phyloP scores from a whole-genome alignment of 257 asterid species.

The Primulina eburnea region DNA sequence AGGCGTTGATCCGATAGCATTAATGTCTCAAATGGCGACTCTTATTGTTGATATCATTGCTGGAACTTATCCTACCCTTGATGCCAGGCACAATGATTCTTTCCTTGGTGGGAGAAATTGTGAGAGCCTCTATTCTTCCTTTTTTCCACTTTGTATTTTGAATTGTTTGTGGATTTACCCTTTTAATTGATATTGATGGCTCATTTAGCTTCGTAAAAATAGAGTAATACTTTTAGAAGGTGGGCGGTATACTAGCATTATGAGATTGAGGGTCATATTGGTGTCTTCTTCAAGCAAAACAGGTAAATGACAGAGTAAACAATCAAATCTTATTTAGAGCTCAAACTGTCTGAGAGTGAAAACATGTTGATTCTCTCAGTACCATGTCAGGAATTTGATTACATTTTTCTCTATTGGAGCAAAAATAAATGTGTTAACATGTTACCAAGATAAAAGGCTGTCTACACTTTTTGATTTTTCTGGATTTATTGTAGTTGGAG shows the following conservation, averaged over 20 bases:
- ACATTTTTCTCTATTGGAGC: not conserved
- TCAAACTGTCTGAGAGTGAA: not conserved
- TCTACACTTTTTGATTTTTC: too few relatives aligned
- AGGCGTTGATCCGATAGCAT: slow-evolving; percentile 81
- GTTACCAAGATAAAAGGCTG: not conserved
- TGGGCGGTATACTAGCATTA: not conserved
- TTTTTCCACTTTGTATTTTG: not conserved
- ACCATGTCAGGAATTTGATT: not conserved
- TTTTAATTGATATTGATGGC: not conserved
- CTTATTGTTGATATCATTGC: slow-evolving; percentile 92
- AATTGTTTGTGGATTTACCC: not conserved
- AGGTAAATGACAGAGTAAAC: not conserved
- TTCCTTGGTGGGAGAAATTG: slow-evolving; percentile 52
- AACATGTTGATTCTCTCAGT: not conserved
- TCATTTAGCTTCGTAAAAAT: not conserved
- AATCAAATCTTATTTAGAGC: not conserved
- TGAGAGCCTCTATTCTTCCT: slow-evolving; percentile 39
- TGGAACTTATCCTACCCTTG: slow-evolving; percentile 60
- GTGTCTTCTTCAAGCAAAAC: not conserved
- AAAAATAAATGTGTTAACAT: too few relatives aligned
- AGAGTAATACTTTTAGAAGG: not conserved
- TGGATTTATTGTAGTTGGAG: not conserved
- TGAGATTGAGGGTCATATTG: not conserved
- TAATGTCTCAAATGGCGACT: slow-evolving; percentile 92
- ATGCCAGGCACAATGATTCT: slow-evolving; percentile 44